A percentile compares a stretch with the other conserved stretches of the same genome.
These are phyloP conservation scores for Lunularia cruciata DNA, from an alignment of 225 moss, liverwort and hornwort genomes.

Conservation along the genomic window DNA sequence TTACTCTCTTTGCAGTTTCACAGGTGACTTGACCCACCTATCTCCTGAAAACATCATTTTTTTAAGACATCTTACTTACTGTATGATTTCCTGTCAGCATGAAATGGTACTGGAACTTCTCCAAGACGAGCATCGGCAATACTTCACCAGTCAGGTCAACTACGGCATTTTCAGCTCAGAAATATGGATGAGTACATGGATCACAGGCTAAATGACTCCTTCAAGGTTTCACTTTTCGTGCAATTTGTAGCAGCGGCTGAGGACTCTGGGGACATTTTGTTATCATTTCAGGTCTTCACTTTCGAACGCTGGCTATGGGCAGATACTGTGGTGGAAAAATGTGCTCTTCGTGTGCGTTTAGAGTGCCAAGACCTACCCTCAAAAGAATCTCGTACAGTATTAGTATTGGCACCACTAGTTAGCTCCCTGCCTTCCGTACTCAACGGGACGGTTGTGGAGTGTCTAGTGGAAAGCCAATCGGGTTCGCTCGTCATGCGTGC, in stretches of 20 bases:
- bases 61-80: too few species aligned
- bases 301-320: slow-evolving; percentile 33
- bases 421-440: slow-evolving; percentile 22
- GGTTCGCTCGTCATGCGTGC: slow-evolving; percentile 16
- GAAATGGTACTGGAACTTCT: neutral
- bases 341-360: slow-evolving; percentile 3
- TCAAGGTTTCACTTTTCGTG: neutral
- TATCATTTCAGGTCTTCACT: slow-evolving; percentile 21
- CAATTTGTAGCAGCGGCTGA: neutral
- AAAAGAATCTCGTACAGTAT: slow-evolving; percentile 1
- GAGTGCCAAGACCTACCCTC: neutral
- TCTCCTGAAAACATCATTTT: too few species aligned
- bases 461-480: slow-evolving; percentile 9
- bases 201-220: neutral
- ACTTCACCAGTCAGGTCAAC: neutral
- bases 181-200: neutral
- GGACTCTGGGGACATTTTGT: neutral
- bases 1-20: neutral
- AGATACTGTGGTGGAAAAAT: slow-evolving; percentile 27
- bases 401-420: slow-evolving; percentile 27
- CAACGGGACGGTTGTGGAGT: slow-evolving; percentile 20
- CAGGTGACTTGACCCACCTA: too few species aligned
- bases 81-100: too few species aligned
- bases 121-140: neutral
- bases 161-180: neutral